A percentile compares a stretch with the other conserved stretches of the same genome.
phyloP scores from a whole-genome alignment of 768 basidiomycete genomes.

The Leucocoprinus leucothites region DNA sequence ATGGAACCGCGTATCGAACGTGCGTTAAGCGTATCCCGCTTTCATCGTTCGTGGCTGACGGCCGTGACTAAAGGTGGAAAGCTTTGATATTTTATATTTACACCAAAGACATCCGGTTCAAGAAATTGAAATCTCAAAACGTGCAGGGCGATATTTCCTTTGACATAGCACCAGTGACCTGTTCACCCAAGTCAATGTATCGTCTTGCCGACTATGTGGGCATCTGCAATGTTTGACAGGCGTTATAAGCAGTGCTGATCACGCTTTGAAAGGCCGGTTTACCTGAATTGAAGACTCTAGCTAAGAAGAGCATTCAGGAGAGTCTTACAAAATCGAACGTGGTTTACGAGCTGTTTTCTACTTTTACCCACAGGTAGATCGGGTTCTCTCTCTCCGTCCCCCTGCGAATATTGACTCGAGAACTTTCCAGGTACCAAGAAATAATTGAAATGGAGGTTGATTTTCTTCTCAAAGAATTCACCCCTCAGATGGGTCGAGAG shows the following conservation, averaged over 20 bases:
- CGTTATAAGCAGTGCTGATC: too few relatives aligned
- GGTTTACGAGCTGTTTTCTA: too few relatives aligned
- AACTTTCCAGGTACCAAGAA: not conserved
- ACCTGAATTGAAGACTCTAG: too few relatives aligned
- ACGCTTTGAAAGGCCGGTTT: too few relatives aligned
- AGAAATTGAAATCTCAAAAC: not conserved
- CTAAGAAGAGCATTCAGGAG: too few relatives aligned
- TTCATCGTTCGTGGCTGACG: not conserved
- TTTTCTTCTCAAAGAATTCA: not conserved
- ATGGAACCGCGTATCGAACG: not conserved
- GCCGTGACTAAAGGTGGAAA: not conserved
- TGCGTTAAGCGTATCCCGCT: not conserved
- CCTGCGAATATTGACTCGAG: too few relatives aligned
- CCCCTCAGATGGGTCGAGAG: not conserved
- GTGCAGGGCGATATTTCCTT: not conserved
- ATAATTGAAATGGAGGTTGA: not conserved
- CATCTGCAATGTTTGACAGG: not conserved
- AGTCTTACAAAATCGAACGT: too few relatives aligned
- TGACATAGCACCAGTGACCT: conserved; percentile 2
- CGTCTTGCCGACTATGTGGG: conserved; percentile 25
- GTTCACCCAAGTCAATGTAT: conserved; percentile 38
- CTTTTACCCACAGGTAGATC: too few relatives aligned
- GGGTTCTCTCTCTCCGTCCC: too few relatives aligned
- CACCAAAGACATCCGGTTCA: conserved; percentile 1
- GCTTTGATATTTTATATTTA: conserved; percentile 8